These are phyloP conservation scores for Cercospora sp. DNA, from an alignment of 2,329 filamentous ascomycete genomes.

Conservation along the genomic window DNA sequence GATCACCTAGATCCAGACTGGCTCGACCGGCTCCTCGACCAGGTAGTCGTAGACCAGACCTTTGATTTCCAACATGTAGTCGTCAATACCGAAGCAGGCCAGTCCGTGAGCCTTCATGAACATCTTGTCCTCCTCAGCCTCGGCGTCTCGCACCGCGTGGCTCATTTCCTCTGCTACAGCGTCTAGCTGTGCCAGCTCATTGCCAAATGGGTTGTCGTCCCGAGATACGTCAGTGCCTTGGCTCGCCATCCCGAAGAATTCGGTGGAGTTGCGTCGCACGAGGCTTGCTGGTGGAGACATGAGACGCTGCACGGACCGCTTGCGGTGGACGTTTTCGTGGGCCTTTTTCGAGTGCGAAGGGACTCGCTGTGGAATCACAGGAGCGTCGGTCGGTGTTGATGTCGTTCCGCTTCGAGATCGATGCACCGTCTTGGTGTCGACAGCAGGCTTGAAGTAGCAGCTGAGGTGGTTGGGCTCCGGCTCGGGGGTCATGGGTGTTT, in stretches of 20 bases:
- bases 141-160: conserved; percentile 56
- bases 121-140: conserved; percentile 71
- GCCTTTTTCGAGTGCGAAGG: conserved; percentile 87
- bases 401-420: conserved; percentile 61
- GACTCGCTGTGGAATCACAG: conserved; percentile 73
- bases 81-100: conserved; percentile 71
- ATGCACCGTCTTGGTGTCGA: conserved; percentile 33
- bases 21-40: conserved; percentile 30
- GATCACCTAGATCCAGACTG: conserved; percentile 30
- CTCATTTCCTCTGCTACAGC: conserved; percentile 90
- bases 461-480: conserved; percentile 57
- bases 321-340: conserved; percentile 71
- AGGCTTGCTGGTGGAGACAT: conserved; percentile 49
- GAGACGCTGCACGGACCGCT: conserved; percentile 59
- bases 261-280: conserved; percentile 52
- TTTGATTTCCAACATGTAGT: conserved; percentile 81
- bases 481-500: conserved; percentile 46
- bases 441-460: conserved; percentile 58
- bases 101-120: conserved; percentile 70
- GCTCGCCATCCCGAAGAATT: conserved; percentile 42
- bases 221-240: conserved; percentile 45
- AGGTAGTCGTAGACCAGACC: conserved; percentile 58
- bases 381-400: conserved; percentile 53
- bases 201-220: conserved; percentile 70
- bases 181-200: conserved; percentile 86